Conservation (phyloP, 1,284 basidiomycete genomes). For the Stygiomarasmius scandens region DNA sequence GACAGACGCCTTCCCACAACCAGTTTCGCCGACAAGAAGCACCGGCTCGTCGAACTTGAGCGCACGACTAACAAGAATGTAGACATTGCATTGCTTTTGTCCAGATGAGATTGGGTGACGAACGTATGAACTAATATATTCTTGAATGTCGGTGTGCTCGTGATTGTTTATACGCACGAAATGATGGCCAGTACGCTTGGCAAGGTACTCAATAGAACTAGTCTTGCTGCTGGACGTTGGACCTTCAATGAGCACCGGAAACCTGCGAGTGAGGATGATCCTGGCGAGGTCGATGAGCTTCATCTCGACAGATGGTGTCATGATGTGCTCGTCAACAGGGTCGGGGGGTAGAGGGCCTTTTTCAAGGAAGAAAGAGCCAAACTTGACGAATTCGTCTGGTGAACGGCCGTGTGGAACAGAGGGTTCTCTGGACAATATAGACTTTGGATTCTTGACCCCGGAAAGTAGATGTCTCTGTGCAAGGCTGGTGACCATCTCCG, state of each 20-base stretch:
- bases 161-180: conserved; percentile 99
- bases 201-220: conserved; percentile 95
- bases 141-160: conserved; percentile 99
- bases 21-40: conserved; percentile 97
- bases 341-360: conserved; percentile 73
- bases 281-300: conserved; percentile 94
- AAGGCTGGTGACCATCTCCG: conserved; percentile 66
- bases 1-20: conserved; percentile 96
- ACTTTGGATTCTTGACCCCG: conserved; percentile 81
- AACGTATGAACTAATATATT: conserved; percentile 97
- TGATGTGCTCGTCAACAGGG: conserved; percentile 80
- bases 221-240: conserved; percentile 99
- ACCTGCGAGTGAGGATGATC: conserved; percentile 86
- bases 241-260: conserved; percentile 97
- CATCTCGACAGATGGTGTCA: conserved; percentile 95
- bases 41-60: conserved; percentile 93
- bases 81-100: conserved; percentile 94
- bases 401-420: conserved; percentile 47
- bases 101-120: conserved; percentile 73
- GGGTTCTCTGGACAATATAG: conserved; percentile 74
- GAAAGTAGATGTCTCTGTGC: conserved; percentile 81
- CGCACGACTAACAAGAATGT: conserved; percentile 84
- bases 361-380: conserved; percentile 92
- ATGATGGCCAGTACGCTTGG: conserved; percentile 89
- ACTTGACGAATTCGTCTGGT: conserved; percentile 71